These are phyloP conservation scores for Micractinium conductrix DNA, from an alignment of 139 green algal species.

Conservation along the genomic window DNA sequence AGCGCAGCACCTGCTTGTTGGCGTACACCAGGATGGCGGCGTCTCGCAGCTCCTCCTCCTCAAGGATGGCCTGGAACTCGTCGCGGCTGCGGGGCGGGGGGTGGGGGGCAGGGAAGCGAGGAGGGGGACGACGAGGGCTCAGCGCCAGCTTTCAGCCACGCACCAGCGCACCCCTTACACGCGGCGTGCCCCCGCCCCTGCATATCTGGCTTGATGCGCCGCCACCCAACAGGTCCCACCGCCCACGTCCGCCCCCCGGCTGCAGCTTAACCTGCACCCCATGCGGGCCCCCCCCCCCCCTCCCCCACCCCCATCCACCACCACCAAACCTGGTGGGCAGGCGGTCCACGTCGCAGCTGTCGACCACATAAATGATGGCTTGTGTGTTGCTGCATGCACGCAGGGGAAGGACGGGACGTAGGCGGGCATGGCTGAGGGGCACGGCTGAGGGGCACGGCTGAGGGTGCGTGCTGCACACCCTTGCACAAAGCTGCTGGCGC, in stretches of 20 bases:
- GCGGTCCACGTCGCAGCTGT: constrained; percentile 94
- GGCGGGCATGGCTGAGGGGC: no score
- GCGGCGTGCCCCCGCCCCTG: no score
- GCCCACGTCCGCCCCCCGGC: no score
- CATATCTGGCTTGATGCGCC: no score
- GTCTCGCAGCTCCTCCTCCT: constrained; percentile 98
- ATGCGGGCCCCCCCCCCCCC: neutral
- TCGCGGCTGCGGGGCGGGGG: neutral
- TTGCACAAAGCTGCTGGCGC: no score
- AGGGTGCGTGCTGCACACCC: no score
- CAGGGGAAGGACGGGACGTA: no score
- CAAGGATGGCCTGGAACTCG: constrained; percentile 89
- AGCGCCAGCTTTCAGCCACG: neutral
- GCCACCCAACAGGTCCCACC: no score
- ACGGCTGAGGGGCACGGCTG: no score
- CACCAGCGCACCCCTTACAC: no score
- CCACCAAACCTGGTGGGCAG: constrained; percentile 87
- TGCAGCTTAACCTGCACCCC: neutral
- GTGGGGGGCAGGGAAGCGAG: neutral
- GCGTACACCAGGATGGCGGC: constrained; percentile 96
- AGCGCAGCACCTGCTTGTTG: constrained; percentile 90
- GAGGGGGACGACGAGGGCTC: neutral
- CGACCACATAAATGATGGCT: constrained; percentile 99
- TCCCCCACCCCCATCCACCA: constrained; percentile 64
- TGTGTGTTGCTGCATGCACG: constrained; percentile 57